Evolutionary conservation across 352 stramenopile genomes (phyloP), one percentile per base, ranked within the genome.

Genomic region (Hyphochytrium catenoides): DNA sequence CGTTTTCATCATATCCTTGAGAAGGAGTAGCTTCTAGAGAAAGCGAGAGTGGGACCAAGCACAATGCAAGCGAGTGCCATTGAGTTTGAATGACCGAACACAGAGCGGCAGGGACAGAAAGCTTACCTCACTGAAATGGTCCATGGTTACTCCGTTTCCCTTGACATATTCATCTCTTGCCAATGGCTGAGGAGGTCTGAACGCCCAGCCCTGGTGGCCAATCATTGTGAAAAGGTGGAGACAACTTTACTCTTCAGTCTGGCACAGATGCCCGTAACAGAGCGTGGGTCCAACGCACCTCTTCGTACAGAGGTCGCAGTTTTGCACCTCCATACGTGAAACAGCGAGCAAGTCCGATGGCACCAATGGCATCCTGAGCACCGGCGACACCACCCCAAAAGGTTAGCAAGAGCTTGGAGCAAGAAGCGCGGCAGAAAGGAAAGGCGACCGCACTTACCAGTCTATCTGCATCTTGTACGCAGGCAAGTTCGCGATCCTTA

Each of bases 291-390:
- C n/a, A n/a, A n/a, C n/a, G n/a, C n/a, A n/a, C n/a, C n/a, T n/a
- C n/a, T 34, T 85, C 64, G 49, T 87, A 87, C 34, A 89, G 41
- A 18, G 60, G 37, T 6, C 71, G 65, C 41, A 73, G 64, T 43
- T 78, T 81, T 56, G 76, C 50, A 26, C 74, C 67, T 42, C 72
- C 71, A 37, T 73, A 90, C 16, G 74, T 85, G 48, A 90, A 85
- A 50, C 73, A 88, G 16, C 74, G 71, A 11, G 74, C 74, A 31
- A 88, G 84, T 41, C 74, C 74, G 11, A 90, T 69, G 3, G 74
- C 71, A n/a, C 71, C 74, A 43, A 90, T 86, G 6, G 71, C 73
- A 48, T 90, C 74, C 62, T 75, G 30, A 24, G 41, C 29, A 41
- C 18, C 39, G 20, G 20, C 2, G 9, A 0, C 18, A 34, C n/a